phyloP scores from a whole-genome alignment of 148 eudicot species.

The Fagopyrum esculentum region DNA sequence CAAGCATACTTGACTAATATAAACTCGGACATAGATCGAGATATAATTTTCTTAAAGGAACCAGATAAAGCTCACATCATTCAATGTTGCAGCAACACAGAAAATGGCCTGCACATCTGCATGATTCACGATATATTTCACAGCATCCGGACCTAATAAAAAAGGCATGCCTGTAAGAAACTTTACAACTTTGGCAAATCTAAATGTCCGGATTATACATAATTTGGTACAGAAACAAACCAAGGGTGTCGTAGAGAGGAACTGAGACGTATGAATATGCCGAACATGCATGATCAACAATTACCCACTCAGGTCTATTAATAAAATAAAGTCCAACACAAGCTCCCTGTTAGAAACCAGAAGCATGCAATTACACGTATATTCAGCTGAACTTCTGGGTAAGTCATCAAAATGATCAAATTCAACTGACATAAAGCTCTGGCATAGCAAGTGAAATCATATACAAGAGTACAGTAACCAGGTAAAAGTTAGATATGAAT shows the following conservation, averaged over 20 bases:
- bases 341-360: slow-evolving; percentile 49
- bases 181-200: not conserved
- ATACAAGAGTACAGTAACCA: not conserved
- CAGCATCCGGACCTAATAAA: slow-evolving; percentile 89
- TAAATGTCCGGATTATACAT: not conserved
- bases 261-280: slow-evolving; percentile 83
- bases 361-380: not conserved
- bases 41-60: not conserved
- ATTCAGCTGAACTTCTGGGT: not conserved
- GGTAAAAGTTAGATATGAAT: not conserved
- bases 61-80: slow-evolving; percentile 42
- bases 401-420: not conserved
- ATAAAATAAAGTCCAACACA: slow-evolving; percentile 79
- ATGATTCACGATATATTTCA: slow-evolving; percentile 75
- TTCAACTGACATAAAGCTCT: not conserved
- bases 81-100: slow-evolving; percentile 72
- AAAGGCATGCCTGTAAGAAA: slow-evolving; percentile 17
- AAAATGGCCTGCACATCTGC: slow-evolving; percentile 81
- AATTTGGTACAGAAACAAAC: slow-evolving; percentile 34
- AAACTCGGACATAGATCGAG: not conserved
- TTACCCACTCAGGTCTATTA: slow-evolving; percentile 90
- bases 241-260: slow-evolving; percentile 91
- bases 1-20: not conserved
- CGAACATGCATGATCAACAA: slow-evolving; percentile 95
- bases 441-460: not conserved